Evolutionary conservation across 306 rosid species (phyloP).

Genomic region (Vigna nakashimae): DNA sequence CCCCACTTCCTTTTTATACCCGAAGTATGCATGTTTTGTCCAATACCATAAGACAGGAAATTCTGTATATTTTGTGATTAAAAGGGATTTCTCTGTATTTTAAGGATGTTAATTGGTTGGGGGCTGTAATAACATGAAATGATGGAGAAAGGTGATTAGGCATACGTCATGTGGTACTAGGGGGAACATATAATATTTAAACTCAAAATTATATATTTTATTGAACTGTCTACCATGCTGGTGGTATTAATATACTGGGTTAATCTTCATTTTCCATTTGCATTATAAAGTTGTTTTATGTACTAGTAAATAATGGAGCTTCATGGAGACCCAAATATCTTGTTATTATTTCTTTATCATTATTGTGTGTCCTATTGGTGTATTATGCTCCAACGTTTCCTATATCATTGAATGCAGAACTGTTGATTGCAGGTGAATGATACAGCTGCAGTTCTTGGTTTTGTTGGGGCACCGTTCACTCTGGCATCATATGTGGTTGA

Average conservation of each 20-base stretch:
- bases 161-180: constrained; percentile 10
- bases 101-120: constrained; percentile 25
- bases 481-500: constrained; percentile 97
- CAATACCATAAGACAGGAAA: background rate
- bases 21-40: constrained; percentile 13
- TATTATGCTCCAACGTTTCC: constrained; percentile 6
- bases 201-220: background rate
- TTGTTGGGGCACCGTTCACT: constrained; percentile 98
- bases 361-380: background rate
- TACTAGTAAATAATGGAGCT: background rate
- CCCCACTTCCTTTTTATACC: constrained; percentile 15
- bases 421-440: constrained; percentile 75
- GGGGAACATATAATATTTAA: constrained; percentile 12
- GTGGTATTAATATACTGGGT: constrained; percentile 28
- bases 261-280: background rate
- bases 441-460: constrained; percentile 92
- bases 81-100: background rate
- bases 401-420: constrained; percentile 30
- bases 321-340: constrained; percentile 1
- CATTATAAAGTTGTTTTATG: constrained; percentile 19
- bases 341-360: background rate
- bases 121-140: constrained; percentile 28
- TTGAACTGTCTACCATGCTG: constrained; percentile 14
- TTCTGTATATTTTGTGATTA: constrained; percentile 14
- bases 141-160: constrained; percentile 5